These are phyloP conservation scores for Erysimum cheiranthoides DNA, from an alignment of 345 rosid genomes.

Conservation along the genomic window DNA sequence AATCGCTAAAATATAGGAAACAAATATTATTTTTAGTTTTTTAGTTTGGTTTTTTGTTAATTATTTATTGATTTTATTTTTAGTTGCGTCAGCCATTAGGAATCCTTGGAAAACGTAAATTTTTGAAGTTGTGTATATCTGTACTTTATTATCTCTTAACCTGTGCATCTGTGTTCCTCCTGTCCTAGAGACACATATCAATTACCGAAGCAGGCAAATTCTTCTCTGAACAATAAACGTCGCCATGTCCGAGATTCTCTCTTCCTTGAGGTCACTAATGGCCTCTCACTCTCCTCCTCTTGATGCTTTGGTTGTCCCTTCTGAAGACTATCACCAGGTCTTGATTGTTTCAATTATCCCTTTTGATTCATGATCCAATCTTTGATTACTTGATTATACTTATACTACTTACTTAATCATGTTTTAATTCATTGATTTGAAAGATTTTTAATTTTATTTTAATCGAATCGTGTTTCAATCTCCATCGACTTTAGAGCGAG, in stretches of 20 bases:
- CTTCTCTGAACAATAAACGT: constrained; percentile 5
- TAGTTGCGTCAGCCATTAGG: constrained; percentile 40
- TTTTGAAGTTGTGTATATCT: background rate
- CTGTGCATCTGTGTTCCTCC: constrained; percentile 19
- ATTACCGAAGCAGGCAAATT: constrained; percentile 1
- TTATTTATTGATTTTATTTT: too few species aligned
- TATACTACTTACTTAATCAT: background rate
- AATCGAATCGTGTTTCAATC: background rate
- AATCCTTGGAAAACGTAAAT: constrained; percentile 21
- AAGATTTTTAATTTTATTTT: too few species aligned
- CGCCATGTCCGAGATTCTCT: constrained; percentile 64
- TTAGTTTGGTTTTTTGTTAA: too few species aligned
- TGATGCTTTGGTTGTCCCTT: constrained; percentile 81
- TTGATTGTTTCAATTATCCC: background rate
- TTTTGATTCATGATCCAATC: constrained; percentile 35
- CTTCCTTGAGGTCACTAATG: constrained; percentile 81
- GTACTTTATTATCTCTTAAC: constrained; percentile 13
- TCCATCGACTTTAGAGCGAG: constrained; percentile 65
- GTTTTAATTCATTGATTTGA: background rate
- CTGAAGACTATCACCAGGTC: constrained; percentile 97
- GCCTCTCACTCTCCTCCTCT: constrained; percentile 94
- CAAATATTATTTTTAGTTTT: too few species aligned
- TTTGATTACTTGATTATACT: background rate
- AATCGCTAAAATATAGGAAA: background rate
- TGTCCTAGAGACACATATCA: constrained; percentile 19